These are phyloP conservation scores for Venturia effusa DNA, from an alignment of 2,329 filamentous ascomycete species.

Conservation along the genomic window DNA sequence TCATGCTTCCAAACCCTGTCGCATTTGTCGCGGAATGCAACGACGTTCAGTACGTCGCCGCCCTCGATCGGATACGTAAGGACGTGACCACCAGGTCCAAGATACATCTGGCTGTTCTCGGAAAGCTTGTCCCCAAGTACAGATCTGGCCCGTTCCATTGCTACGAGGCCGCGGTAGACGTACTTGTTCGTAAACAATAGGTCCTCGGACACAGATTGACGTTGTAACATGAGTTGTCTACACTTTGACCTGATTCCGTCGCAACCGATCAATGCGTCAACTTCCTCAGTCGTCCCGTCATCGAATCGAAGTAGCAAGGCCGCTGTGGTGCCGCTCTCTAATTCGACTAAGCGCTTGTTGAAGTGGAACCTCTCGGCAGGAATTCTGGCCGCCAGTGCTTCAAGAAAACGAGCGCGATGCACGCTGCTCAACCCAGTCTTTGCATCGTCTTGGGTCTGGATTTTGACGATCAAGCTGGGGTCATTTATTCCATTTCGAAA, in stretches of 20 bases:
- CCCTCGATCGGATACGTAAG: background rate
- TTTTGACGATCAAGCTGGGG: background rate
- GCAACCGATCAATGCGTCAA: slow-evolving; percentile 34
- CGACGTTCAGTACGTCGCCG: slow-evolving; percentile 5
- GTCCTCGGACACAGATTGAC: background rate
- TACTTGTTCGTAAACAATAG: slow-evolving; percentile 5
- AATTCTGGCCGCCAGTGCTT: background rate
- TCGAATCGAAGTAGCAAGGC: slow-evolving; percentile 21
- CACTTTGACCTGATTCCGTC: slow-evolving; percentile 34
- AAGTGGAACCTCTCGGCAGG: background rate
- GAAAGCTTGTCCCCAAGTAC: background rate
- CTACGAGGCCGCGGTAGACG: slow-evolving; percentile 5
- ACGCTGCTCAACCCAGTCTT: background rate
- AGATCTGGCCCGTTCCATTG: background rate
- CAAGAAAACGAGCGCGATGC: background rate
- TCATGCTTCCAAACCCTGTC: slow-evolving; percentile 14
- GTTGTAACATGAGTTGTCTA: background rate
- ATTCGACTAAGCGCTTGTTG: background rate
- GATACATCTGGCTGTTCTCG: background rate
- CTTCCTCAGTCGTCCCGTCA: slow-evolving; percentile 31
- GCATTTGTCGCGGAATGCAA: slow-evolving; percentile 11
- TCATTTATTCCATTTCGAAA: background rate
- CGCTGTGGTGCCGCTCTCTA: background rate
- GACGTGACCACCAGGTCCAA: background rate
- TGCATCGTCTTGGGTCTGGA: background rate